phyloP scores from a whole-genome alignment of 129 eudicot genomes.

The Tagetes erecta region DNA sequence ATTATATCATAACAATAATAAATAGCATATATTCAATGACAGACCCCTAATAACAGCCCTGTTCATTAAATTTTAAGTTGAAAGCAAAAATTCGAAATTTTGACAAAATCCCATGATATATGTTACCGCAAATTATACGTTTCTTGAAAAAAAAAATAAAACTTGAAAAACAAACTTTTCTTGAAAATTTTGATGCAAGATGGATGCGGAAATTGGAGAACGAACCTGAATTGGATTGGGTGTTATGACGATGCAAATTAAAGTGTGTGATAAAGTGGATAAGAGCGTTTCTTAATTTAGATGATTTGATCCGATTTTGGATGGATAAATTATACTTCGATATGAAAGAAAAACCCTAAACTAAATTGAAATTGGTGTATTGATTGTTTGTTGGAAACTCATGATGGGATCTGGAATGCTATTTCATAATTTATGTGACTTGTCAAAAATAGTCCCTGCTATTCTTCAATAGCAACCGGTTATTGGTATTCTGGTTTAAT shows the following conservation, averaged over 20 bases:
- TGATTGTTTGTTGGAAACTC: slow-evolving; percentile 30
- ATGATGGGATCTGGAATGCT: not conserved
- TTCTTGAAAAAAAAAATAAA: not conserved
- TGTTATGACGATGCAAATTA: no score
- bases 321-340: no score
- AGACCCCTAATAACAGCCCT: not conserved
- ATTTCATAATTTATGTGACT: not conserved
- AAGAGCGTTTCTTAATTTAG: not conserved
- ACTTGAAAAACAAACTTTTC: no score
- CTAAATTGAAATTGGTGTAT: slow-evolving; percentile 17
- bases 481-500: no score
- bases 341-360: slow-evolving; percentile 15
- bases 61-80: slow-evolving; percentile 2
- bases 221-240: slow-evolving; percentile 30
- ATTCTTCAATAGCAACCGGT: no score
- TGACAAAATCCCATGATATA: not conserved
- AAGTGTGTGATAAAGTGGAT: slow-evolving; percentile 22
- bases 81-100: slow-evolving; percentile 5
- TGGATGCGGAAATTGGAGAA: not conserved
- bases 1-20: not conserved
- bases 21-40: not conserved
- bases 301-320: slow-evolving; percentile 14
- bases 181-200: not conserved
- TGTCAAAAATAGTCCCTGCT: not conserved
- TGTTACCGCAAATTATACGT: not conserved